Conservation (phyloP, 768 basidiomycete species). For the Leccinum sublutescens region DNA sequence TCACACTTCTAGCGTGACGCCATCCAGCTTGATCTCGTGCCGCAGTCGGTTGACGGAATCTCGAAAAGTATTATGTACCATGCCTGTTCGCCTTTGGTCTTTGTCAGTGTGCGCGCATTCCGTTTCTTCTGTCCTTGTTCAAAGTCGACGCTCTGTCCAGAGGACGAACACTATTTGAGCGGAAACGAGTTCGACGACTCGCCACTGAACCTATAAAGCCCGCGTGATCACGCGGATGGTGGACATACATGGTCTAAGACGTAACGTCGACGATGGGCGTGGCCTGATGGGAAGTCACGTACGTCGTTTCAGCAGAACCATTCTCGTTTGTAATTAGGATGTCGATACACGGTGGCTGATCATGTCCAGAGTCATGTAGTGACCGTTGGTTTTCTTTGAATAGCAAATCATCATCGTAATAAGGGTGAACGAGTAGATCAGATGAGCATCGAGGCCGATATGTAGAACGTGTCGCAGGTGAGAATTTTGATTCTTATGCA, state of each 20-base stretch:
- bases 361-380: constrained; percentile 36
- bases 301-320: not conserved
- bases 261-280: constrained; percentile 40
- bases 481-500: constrained; percentile 9
- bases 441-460: constrained; percentile 36
- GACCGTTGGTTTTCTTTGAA: constrained; percentile 25
- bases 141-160: not conserved
- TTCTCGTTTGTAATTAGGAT: not conserved
- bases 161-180: not conserved
- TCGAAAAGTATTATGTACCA: not conserved
- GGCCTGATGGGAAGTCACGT: constrained; percentile 18
- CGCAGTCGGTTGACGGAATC: not conserved
- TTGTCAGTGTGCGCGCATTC: constrained; percentile 2
- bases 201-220: constrained; percentile 8
- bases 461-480: constrained; percentile 17
- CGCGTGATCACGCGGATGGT: constrained; percentile 34
- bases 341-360: constrained; percentile 16
- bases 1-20: not conserved
- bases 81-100: not conserved
- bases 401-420: constrained; percentile 32
- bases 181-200: not conserved
- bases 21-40: not conserved
- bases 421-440: constrained; percentile 37
- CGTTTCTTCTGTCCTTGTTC: not conserved
- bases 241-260: constrained; percentile 36